Evolutionary conservation across 192 early-diverging fungal species (phyloP).

Genomic region (Pecoramyces ruminantium): DNA sequence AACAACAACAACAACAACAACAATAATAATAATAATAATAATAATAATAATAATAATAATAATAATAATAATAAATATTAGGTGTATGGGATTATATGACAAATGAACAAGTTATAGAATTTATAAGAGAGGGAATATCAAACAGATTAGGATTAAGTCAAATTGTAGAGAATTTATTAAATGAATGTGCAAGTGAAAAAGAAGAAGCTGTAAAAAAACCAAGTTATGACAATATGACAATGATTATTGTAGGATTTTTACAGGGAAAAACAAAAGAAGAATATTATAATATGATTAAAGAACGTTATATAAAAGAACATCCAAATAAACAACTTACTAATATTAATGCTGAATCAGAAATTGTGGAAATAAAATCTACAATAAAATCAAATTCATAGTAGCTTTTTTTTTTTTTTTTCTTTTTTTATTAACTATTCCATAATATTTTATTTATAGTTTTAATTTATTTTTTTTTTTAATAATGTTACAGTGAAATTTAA

Average conservation of each 20-base stretch:
- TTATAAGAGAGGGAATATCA: slow-evolving; percentile 53
- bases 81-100: slow-evolving; percentile 98
- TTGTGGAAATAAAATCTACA: neutral
- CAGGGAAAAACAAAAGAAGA: slow-evolving; percentile 56
- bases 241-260: slow-evolving; percentile 79
- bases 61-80: slow-evolving; percentile 5
- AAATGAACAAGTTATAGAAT: slow-evolving; percentile 65
- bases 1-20: too few species aligned
- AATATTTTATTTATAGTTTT: too few species aligned
- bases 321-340: neutral
- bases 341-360: neutral
- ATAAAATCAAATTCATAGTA: neutral
- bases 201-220: slow-evolving; percentile 38
- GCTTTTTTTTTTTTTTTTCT: too few species aligned
- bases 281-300: slow-evolving; percentile 13
- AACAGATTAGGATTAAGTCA: slow-evolving; percentile 37
- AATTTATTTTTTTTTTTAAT: too few species aligned
- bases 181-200: neutral
- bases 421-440: too few species aligned
- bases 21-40: neutral
- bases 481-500: too few species aligned
- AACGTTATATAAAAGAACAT: neutral
- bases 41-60: neutral
- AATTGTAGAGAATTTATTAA: slow-evolving; percentile 59
- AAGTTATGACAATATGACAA: slow-evolving; percentile 99